Evolutionary conservation across 768 basidiomycete genomes (phyloP).

Genomic region (Boletus reticuloceps): DNA sequence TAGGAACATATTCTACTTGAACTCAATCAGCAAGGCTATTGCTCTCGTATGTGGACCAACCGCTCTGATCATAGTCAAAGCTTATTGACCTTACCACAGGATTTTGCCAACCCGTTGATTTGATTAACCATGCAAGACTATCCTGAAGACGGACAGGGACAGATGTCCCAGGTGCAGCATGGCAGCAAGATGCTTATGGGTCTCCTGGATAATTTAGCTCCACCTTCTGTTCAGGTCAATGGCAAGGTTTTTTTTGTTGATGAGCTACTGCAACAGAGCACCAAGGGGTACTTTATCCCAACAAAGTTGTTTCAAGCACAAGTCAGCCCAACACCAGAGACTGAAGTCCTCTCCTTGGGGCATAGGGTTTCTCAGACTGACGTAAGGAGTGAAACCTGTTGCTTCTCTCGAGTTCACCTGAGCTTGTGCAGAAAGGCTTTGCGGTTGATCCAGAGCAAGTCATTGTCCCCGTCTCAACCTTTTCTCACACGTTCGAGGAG

Average conservation of each 20-base stretch:
- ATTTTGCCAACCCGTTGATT: not conserved
- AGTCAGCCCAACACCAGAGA: too few relatives aligned
- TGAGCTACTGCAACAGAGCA: too few relatives aligned
- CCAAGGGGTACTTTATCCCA: too few relatives aligned
- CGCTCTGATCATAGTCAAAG: not conserved
- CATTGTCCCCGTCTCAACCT: not conserved
- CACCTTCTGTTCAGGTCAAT: too few relatives aligned
- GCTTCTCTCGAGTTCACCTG: not conserved
- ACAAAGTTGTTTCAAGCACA: too few relatives aligned
- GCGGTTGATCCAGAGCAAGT: not conserved
- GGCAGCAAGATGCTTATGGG: not conserved
- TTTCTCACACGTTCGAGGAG: not conserved
- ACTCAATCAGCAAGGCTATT: not conserved
- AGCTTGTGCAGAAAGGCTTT: not conserved
- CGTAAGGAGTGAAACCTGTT: not conserved
- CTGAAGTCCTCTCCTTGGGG: too few relatives aligned
- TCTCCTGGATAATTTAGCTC: not conserved
- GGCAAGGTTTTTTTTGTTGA: too few relatives aligned
- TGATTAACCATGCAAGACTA: not conserved
- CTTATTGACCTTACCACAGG: not conserved
- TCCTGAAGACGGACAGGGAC: too few relatives aligned
- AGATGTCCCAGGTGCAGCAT: not conserved
- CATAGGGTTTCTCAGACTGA: too few relatives aligned
- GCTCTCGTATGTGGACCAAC: not conserved
- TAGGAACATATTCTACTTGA: not conserved